Evolutionary conservation across 1,284 basidiomycete genomes (phyloP).

Genomic region (Ceratobasidium sp.): DNA sequence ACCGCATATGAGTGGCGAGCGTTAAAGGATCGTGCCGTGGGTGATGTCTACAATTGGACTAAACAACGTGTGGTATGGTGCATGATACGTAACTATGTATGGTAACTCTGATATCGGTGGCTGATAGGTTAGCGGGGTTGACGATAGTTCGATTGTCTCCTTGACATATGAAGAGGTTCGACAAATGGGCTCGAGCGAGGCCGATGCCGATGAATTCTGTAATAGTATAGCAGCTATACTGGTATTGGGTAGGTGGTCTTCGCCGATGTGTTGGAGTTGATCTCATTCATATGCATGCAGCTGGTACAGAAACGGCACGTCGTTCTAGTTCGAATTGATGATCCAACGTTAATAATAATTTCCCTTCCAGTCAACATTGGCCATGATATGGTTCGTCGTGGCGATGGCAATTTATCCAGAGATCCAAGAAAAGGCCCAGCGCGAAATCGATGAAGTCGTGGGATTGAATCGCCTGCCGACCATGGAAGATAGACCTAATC

Average conservation of each 20-base stretch:
- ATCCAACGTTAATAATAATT: not conserved
- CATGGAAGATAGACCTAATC: conserved; percentile 2
- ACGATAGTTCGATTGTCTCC: conserved; percentile 20
- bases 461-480: conserved; percentile 20
- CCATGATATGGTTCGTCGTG: conserved; percentile 13
- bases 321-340: not conserved
- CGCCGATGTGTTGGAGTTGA: too few species aligned
- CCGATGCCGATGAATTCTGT: not conserved
- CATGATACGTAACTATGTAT: too few species aligned
- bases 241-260: not conserved
- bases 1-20: conserved; percentile 30
- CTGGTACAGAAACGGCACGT: too few species aligned
- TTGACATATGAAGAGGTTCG: not conserved
- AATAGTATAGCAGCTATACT: conserved; percentile 1
- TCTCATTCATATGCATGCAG: too few species aligned
- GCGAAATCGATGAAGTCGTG: conserved; percentile 23
- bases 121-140: not conserved
- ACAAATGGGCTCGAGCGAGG: not conserved
- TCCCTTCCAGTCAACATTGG: not conserved
- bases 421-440: conserved; percentile 23
- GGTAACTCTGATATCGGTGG: too few species aligned
- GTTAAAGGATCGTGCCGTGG: conserved; percentile 7
- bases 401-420: conserved; percentile 39
- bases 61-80: conserved; percentile 12
- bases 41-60: conserved; percentile 14